Evolutionary conservation across 2,329 filamentous ascomycete genomes (phyloP), one percentile per base, ranked within the genome.

Genomic region (Diaporthe citrichinensis): DNA sequence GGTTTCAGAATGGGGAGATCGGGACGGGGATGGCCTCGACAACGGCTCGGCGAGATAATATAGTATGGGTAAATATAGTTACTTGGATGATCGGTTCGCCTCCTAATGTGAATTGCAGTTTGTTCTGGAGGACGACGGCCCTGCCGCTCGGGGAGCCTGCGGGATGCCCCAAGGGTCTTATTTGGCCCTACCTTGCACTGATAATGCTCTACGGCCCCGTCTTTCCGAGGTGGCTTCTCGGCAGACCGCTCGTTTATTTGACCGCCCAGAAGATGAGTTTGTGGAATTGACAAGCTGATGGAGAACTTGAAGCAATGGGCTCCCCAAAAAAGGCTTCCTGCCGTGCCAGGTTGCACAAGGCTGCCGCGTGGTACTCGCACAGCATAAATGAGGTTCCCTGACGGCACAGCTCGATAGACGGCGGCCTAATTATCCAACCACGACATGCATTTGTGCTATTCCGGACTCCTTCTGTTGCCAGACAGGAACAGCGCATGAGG

Each of bases 301-400:
- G 46, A 68, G 65, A 39, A 68, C 34, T 28, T 53, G 44, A 53
- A 41, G 46, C 3, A 31, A 53, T 68, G 46, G 49, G n/a, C 25
- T 8, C 46, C 46, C n/a, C 25, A 23, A 53, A 39, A 68, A 51
- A 51, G 49, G 46, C 46, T 39, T 68, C 62, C 65, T 68, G 65
- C 34, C 25, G 65, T 68, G 65, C 46, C 46, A 51, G 31, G 65
- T 68, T 53, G 65, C 65, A 68, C 65, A 68, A 41, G 65, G 65
- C 46, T 53, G 65, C 46, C 65, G 65, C 46, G 34, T 39, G 65
- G 65, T 53, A 34, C 46, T 68, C 34, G 65, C 65, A 68, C 65
- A 41, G 41, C 65, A 53, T 68, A 14, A 68, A 53, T 68, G 65
- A 41, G 31, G 65, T 39, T 49, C 65, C 23, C 65, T 36, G 34